These are phyloP conservation scores for Tephrocybe sp. DNA, from an alignment of 768 basidiomycete genomes.

Conservation along the genomic window DNA sequence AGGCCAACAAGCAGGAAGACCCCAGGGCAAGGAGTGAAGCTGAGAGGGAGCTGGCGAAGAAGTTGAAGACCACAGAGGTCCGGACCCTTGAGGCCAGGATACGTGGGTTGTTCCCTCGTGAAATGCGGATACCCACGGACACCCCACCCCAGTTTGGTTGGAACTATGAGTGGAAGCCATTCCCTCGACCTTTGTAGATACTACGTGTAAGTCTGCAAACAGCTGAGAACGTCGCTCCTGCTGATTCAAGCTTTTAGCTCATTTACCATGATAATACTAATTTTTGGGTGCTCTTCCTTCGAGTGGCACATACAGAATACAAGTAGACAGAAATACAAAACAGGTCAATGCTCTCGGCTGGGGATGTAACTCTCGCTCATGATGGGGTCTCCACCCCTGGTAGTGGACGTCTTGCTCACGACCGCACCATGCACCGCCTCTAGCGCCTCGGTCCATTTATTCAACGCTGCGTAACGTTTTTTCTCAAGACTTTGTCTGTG, in stretches of 20 bases:
- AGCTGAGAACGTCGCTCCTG: background rate
- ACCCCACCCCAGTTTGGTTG: conserved; percentile 81
- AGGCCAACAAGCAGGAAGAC: conserved; percentile 75
- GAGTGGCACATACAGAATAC: background rate
- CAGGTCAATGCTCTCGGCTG: conserved; percentile 14
- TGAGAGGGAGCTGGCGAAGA: conserved; percentile 62
- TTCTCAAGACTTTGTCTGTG: conserved; percentile 83
- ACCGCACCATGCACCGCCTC: conserved; percentile 77
- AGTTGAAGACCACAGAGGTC: conserved; percentile 63
- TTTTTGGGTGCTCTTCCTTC: background rate
- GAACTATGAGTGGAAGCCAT: conserved; percentile 84
- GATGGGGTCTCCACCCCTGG: conserved; percentile 37
- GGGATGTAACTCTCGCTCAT: conserved; percentile 17
- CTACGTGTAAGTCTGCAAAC: conserved; percentile 15
- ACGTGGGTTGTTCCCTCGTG: conserved; percentile 84
- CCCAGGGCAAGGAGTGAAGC: conserved; percentile 58
- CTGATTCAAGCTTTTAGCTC: background rate
- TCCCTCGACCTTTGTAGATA: conserved; percentile 48
- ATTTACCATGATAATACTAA: background rate
- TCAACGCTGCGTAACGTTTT: conserved; percentile 78
- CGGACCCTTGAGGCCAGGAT: conserved; percentile 74
- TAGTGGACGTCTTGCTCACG: conserved; percentile 61
- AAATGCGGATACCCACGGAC: conserved; percentile 82
- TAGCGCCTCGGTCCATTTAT: conserved; percentile 82
- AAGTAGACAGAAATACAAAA: conserved; percentile 11